These are phyloP conservation scores for Aschersonia sp. DNA, from an alignment of 2,329 filamentous ascomycete genomes.

Conservation along the genomic window DNA sequence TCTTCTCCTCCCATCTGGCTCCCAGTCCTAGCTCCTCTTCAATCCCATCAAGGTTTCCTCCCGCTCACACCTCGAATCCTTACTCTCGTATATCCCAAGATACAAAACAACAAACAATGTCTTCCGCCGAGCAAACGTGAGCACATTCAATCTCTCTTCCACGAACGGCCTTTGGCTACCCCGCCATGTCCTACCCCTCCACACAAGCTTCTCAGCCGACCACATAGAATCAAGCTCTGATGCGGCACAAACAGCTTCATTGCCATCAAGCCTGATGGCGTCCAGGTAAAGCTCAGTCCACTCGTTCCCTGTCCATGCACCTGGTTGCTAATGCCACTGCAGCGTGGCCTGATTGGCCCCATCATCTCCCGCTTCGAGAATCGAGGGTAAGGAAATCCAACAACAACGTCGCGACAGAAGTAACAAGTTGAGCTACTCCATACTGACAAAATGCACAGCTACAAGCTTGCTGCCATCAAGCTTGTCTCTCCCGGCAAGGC, in stretches of 20 bases:
- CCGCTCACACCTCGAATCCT: slow-evolving; percentile 9
- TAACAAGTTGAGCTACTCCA: background rate
- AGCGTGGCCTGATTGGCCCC: slow-evolving; percentile 95
- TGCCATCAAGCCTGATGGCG: slow-evolving; percentile 99
- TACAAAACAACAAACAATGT: slow-evolving; percentile 37
- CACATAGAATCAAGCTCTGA: slow-evolving; percentile 7
- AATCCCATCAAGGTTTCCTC: slow-evolving; percentile 14
- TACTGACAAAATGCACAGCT: slow-evolving; percentile 18
- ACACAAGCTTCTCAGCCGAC: slow-evolving; percentile 1
- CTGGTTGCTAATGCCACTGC: slow-evolving; percentile 4
- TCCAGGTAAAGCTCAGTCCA: slow-evolving; percentile 55
- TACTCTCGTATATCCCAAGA: slow-evolving; percentile 13
- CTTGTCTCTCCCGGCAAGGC: slow-evolving; percentile 75
- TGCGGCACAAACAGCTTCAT: slow-evolving; percentile 61
- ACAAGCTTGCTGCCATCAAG: slow-evolving; percentile 98
- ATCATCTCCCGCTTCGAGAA: slow-evolving; percentile 98
- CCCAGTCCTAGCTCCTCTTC: slow-evolving; percentile 12
- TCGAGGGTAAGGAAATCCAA: slow-evolving; percentile 53
- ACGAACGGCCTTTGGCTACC: slow-evolving; percentile 8
- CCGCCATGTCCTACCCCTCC: slow-evolving; percentile 13
- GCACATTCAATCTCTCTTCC: slow-evolving; percentile 17
- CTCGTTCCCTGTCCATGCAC: no score
- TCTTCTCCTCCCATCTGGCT: slow-evolving; percentile 5
- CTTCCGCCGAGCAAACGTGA: slow-evolving; percentile 74
- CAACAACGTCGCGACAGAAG: background rate